A percentile compares a stretch with the other conserved stretches of the same genome.
phyloP scores from a whole-genome alignment of 805 yeast genomes.

The Zygotorulaspora chibaensis region DNA sequence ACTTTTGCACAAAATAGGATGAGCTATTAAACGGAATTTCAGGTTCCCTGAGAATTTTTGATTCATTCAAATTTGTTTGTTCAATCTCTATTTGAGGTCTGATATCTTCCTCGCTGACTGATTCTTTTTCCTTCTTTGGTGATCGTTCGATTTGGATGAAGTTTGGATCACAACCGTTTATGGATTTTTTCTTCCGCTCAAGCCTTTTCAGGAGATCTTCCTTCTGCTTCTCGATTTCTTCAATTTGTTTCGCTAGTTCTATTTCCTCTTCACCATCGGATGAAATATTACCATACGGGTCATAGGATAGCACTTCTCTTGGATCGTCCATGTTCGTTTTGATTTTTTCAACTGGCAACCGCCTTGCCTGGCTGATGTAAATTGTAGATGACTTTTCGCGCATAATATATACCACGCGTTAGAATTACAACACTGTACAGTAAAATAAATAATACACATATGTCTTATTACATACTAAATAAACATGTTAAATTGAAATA shows the following conservation, averaged over 20 bases:
- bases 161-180: slow-evolving; percentile 20
- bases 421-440: background rate
- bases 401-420: too few relatives aligned
- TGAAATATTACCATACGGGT: slow-evolving; percentile 20
- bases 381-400: too few relatives aligned
- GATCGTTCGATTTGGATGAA: slow-evolving; percentile 30
- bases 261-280: slow-evolving; percentile 25
- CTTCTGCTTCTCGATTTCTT: slow-evolving; percentile 27
- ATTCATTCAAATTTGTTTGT: slow-evolving; percentile 16
- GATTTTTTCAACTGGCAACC: background rate
- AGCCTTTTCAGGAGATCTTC: slow-evolving; percentile 26
- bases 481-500: background rate
- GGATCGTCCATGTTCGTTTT: slow-evolving; percentile 26
- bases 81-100: slow-evolving; percentile 1
- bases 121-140: slow-evolving; percentile 29
- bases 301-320: slow-evolving; percentile 19
- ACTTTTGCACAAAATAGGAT: slow-evolving; percentile 35
- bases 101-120: background rate
- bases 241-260: slow-evolving; percentile 20
- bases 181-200: slow-evolving; percentile 15
- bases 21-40: slow-evolving; percentile 15
- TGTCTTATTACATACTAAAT: background rate
- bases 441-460: background rate
- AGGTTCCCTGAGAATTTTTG: slow-evolving; percentile 2
- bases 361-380: too few relatives aligned